A percentile compares a stretch with the other conserved stretches of the same genome.
phyloP scores from a whole-genome alignment of 805 yeast genomes.

The Brettanomyces sp. region DNA sequence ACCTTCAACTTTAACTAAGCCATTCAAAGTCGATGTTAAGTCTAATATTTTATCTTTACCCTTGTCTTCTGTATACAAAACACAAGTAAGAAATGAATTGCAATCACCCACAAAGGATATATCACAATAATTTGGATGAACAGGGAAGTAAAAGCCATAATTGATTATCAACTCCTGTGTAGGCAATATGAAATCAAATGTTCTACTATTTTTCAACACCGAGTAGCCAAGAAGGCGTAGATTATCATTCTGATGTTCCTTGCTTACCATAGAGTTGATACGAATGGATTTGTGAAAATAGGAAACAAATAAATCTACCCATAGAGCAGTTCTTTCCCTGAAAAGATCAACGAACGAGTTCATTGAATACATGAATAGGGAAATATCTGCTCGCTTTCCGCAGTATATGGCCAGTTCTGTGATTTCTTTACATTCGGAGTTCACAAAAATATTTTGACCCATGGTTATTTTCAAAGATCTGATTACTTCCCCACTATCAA shows the following conservation, averaged over 20 bases:
- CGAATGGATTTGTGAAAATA: slow-evolving; percentile 4
- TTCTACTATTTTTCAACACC: slow-evolving; percentile 4
- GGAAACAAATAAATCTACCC: slow-evolving; percentile 12
- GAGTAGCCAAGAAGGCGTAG: slow-evolving; percentile 1
- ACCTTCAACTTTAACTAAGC: slow-evolving; percentile 12
- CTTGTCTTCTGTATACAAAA: neutral
- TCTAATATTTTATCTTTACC: slow-evolving; percentile 2
- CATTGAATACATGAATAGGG: slow-evolving; percentile 15
- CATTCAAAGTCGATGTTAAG: slow-evolving; percentile 10
- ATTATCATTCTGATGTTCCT: neutral
- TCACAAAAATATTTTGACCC: neutral
- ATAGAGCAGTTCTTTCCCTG: slow-evolving; percentile 11
- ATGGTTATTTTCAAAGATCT: neutral
- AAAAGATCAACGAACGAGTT: slow-evolving; percentile 16
- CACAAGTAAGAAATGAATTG: no score
- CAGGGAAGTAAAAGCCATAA: neutral
- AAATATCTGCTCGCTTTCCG: slow-evolving; percentile 11
- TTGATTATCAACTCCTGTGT: neutral
- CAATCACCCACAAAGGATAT: neutral
- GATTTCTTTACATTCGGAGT: slow-evolving; percentile 11
- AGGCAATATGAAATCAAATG: slow-evolving; percentile 1
- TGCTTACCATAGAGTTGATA: slow-evolving; percentile 10
- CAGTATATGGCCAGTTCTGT: slow-evolving; percentile 7
- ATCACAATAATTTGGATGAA: neutral
- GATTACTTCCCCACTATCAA: slow-evolving; percentile 1